Base-by-base conservation (phyloP, 2,329 filamentous ascomycete genomes). In the Diplodia seriata region DNA sequence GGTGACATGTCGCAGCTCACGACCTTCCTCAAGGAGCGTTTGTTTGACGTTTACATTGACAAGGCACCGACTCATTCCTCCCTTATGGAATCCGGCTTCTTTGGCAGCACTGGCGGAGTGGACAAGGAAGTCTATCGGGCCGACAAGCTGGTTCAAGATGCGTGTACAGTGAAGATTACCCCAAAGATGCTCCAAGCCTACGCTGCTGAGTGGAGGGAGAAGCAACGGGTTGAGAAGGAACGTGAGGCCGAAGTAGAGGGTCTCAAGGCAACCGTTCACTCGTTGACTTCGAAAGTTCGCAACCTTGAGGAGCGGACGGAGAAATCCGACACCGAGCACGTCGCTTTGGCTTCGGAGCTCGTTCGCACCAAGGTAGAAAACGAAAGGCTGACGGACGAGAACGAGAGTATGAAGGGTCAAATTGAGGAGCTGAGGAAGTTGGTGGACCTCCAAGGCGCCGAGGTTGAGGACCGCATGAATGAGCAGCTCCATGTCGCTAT, bases 11-110 rank as follows among this genome's bases (percentile, higher is more conserved):
- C 89, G 59, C 88, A 91, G 51, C 85, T 99, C 59, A 97, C 93
- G 0, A 91, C 87, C 3, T 97, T 96, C 81, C 84, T 99, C 31
- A 97, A 97, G 77, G 95, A 99, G 78, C 91, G 91, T 72, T 76
- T 99, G 0, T 99, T 99, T 71, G 95, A 99, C 75, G 93, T 93
- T 49, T 99, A 99, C 79, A 97, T 99, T 70, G 95, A 99, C 79
- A 91, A 93, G 73, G 88, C 93, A 8, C 95, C 95, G 0, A 97
- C 93, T 2, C 90, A 93, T n/a, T 93, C 90, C 62, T 97, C 93
- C 18, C 90, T 99, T 57, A 87, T 98, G 0, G 95, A 99, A 78
- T 97, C 93, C 53, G 95, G 95, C 15, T 99, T 99, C 84, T 99
- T 99, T 75, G 95, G 95, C 77, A 94, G 93, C 29, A 93, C 92